Evolutionary conservation across 2,329 filamentous ascomycete genomes (phyloP).

Genomic region (Aureobasidium zeae): DNA sequence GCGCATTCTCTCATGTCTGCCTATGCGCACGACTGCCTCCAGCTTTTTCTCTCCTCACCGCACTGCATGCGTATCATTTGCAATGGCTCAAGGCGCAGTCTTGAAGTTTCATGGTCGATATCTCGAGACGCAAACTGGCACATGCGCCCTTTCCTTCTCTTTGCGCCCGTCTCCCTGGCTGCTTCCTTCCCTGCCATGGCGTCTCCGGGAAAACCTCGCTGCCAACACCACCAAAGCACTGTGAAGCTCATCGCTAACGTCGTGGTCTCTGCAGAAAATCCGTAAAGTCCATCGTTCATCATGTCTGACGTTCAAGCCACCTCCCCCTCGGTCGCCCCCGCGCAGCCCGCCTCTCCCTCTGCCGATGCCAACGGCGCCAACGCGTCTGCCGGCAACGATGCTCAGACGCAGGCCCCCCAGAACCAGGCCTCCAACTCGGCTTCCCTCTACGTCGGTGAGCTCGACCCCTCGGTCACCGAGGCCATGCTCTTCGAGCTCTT

Average conservation of each 20-base stretch:
- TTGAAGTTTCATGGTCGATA: too few relatives aligned
- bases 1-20: constrained; percentile 11
- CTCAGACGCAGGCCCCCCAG: constrained; percentile 54
- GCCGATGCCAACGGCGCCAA: constrained; percentile 51
- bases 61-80: too few relatives aligned
- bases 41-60: not conserved
- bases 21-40: not conserved
- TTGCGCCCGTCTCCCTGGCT: not conserved
- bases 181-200: not conserved
- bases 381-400: constrained; percentile 38
- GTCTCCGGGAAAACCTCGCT: too few relatives aligned
- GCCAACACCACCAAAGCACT: not conserved
- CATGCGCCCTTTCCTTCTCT: too few relatives aligned
- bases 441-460: constrained; percentile 97
- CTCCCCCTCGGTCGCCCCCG: constrained; percentile 58
- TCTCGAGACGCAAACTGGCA: too few relatives aligned
- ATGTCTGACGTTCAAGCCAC: constrained; percentile 38
- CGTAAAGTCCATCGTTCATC: constrained; percentile 16
- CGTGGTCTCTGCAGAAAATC: constrained; percentile 19
- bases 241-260: constrained; percentile 10
- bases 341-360: constrained; percentile 61
- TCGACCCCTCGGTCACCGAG: constrained; percentile 95
- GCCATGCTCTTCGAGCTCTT: constrained; percentile 99
- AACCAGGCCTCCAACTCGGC: constrained; percentile 76
- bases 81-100: too few relatives aligned